Evolutionary conservation across 148 eudicot species (phyloP), one percentile per base, ranked within the genome.

Genomic region (Nepenthes mirabilis): DNA sequence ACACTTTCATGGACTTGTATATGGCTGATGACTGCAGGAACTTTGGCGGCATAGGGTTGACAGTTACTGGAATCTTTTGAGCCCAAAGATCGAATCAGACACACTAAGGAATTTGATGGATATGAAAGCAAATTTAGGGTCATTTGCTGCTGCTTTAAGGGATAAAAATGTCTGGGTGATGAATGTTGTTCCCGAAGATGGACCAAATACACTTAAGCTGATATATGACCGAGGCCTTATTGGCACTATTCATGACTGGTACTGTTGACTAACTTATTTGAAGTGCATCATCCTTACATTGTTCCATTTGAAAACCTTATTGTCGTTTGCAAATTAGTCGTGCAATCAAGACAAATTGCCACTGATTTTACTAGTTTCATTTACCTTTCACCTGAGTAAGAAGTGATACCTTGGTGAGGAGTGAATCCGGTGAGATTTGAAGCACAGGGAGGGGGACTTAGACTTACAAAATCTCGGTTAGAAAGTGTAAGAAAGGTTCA

Each of bases 91-190:
- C 58, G 65, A 77, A 63, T 65, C 97, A 2, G 75, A 89, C 70
- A 82, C 87, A 5, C 11, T 94, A 43, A 84, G 99, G 75, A 94
- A 94, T 43, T 61, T 89, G 58, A 94, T 94, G 99, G 99, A 94
- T 75, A 84, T 94, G 99, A 94, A 94, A 68, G 97, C 99, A 57
- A 66, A 89, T 68, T 50, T 89, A 45, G 99, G 99, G 64, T 94
- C 99, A 32, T 94, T 94, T 69, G 99, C 90, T 62, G 99, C 97
- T 76, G 89, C 99, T 56, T 58, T 94, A 75, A 89, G 80, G 72
- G 87, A 86, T 47, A 94, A 86, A 76, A 85, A 84, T 67, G 91
- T 89, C 43, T 94, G 99, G 99, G 97, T 89, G 67, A 94, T 94
- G 99, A 94, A 94, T 67, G 87, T 79, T 62, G 95, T 89, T 67